Evolutionary conservation across 805 yeast species (phyloP), one percentile per base, ranked within the genome.

Genomic region (Teunomyces lycoperdinae): DNA sequence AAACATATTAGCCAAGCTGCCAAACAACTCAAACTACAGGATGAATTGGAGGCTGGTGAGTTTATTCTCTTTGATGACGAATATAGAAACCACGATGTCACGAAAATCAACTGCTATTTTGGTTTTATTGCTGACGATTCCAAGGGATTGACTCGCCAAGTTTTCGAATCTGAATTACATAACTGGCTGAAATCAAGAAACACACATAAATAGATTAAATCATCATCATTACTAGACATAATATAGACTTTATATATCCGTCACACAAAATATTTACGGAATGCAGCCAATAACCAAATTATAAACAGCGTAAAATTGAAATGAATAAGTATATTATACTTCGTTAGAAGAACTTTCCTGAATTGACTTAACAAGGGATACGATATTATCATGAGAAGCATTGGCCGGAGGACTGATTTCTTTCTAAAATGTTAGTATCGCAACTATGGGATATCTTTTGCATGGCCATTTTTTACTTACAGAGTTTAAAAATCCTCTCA

Each of bases 11-110:
- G 60, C 13, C 63, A 64, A 43, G 74, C 84, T 14, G 69, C 82
- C 4, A 66, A 72, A 44, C 74, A 73, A 9, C 66, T 84, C 14
- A 74, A 74, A 10, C 64, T 80, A 8, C 71, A 71, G 20, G 53
- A 64, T 4, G 83, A 83, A 34, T 75, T 87, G 69, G 45, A 50
- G 14, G 45, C 55, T 6, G 73, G 75, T 1, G 55, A 60, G 20
- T 63, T 71, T 42, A 70, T 80, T 14, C 57, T 87, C 47, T 89
- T 81, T 58, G 96, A 89, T 60, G 96, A 89, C 62, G 96, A 89
- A 63, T 58, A 67, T 47, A 74, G 96, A 53, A 89, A 89, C 59
- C 76, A 68, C 51, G 96, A 89, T 55, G 96, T 89, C 3, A 85
- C 80, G 57, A 57, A 64, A 20, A 73, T 86, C 11, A 90, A 90